phyloP scores from a whole-genome alignment of 2,329 filamentous ascomycete genomes.

The Xylariaceae sp. region DNA sequence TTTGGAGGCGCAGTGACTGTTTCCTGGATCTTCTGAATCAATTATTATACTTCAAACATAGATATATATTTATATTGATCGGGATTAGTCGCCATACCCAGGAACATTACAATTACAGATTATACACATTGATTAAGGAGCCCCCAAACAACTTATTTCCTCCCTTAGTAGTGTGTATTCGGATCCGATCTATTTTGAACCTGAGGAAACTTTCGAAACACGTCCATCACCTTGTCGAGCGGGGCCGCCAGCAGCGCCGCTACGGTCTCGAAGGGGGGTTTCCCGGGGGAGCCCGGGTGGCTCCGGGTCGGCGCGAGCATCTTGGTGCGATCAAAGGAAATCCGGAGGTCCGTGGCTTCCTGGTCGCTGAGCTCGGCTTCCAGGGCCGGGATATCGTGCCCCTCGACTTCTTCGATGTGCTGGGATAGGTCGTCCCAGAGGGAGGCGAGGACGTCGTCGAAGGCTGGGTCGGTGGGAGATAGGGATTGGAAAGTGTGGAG shows the following conservation, averaged over 20 bases:
- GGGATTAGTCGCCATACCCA: too few relatives aligned
- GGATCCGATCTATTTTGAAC: too few relatives aligned
- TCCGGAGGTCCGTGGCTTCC: constrained; percentile 28
- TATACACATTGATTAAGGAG: too few relatives aligned
- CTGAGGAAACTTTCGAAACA: constrained; percentile 47
- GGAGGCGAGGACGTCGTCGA: constrained; percentile 34
- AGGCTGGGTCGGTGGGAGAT: constrained; percentile 29
- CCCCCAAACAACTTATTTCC: too few relatives aligned
- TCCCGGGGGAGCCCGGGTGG: constrained; percentile 39
- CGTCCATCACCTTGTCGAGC: constrained; percentile 44
- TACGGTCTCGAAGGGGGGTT: constrained; percentile 45
- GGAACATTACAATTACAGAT: too few relatives aligned
- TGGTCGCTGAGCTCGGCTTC: constrained; percentile 30
- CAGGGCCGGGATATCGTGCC: constrained; percentile 35
- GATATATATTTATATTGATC: too few relatives aligned
- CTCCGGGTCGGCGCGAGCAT: constrained; percentile 38
- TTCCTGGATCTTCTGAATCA: too few relatives aligned
- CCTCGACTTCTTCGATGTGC: constrained; percentile 40
- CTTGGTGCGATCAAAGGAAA: constrained; percentile 41
- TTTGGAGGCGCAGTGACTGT: too few relatives aligned
- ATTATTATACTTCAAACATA: too few relatives aligned
- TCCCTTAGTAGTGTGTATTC: too few relatives aligned
- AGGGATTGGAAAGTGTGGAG: constrained; percentile 41
- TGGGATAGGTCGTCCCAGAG: constrained; percentile 35
- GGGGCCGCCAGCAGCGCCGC: constrained; percentile 45